phyloP scores from a whole-genome alignment of 2,329 filamentous ascomycete genomes.

The Ophiostoma sp. region DNA sequence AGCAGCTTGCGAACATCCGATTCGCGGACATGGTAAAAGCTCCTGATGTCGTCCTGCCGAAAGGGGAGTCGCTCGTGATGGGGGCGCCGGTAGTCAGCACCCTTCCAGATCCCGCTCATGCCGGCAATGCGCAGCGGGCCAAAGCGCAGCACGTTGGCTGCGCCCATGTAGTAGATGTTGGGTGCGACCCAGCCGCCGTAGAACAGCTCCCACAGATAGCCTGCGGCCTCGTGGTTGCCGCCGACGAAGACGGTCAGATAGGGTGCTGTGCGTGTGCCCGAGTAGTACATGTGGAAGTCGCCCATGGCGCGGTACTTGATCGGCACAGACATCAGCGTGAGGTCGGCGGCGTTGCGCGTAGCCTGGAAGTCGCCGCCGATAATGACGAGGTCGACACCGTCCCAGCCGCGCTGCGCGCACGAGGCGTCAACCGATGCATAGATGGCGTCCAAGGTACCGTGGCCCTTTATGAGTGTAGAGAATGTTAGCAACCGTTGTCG shows the following conservation, averaged over 20 bases:
- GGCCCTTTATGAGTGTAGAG: conserved; percentile 53
- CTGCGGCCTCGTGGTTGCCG: conserved; percentile 92
- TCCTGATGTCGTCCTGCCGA: conserved; percentile 65
- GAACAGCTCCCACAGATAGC: conserved; percentile 84
- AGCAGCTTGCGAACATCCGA: conserved; percentile 86
- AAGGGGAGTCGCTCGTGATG: conserved; percentile 87
- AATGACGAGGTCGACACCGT: conserved; percentile 79
- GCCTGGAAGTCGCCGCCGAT: conserved; percentile 96
- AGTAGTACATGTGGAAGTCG: conserved; percentile 94
- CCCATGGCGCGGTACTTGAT: conserved; percentile 80
- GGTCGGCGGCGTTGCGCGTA: conserved; percentile 79
- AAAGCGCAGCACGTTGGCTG: conserved; percentile 78
- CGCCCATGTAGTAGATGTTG: conserved; percentile 95
- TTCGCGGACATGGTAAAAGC: conserved; percentile 85
- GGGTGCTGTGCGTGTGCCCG: conserved; percentile 67
- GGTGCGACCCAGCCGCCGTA: conserved; percentile 96
- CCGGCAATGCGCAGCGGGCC: conserved; percentile 84
- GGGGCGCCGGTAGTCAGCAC: conserved; percentile 74
- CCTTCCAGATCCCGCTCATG: conserved; percentile 93
- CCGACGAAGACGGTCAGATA: conserved; percentile 89
- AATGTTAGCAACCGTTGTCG: background rate
- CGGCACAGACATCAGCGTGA: conserved; percentile 85
- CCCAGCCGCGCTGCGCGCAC: conserved; percentile 67
- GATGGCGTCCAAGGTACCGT: conserved; percentile 86
- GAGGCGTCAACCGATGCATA: conserved; percentile 71